phyloP scores from a whole-genome alignment of 192 early-diverging fungal species.

The Linnemannia hyalina region DNA sequence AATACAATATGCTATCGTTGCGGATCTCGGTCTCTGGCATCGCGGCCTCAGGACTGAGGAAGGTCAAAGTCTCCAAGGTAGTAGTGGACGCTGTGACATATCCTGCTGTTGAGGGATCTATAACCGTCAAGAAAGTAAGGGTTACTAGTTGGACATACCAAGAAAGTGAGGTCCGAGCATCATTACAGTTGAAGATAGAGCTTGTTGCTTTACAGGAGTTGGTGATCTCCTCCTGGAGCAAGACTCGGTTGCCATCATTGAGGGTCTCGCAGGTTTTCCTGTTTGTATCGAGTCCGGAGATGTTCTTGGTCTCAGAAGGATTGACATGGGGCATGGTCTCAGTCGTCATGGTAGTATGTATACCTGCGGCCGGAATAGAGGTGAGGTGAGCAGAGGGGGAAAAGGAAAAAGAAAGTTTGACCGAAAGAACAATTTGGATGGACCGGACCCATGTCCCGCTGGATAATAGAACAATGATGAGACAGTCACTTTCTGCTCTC shows the following conservation, averaged over 20 bases:
- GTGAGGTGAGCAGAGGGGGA: not conserved
- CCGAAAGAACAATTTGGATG: not conserved
- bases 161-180: not conserved
- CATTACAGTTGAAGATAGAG: not conserved
- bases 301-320: not conserved
- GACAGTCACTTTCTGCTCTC: not conserved
- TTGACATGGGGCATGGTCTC: not conserved
- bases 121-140: not conserved
- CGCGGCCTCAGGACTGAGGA: not conserved
- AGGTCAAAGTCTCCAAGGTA: not conserved
- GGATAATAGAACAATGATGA: not conserved
- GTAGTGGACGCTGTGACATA: not conserved
- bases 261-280: not conserved
- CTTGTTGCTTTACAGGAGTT: not conserved
- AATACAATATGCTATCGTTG: not conserved
- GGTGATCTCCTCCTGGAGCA: not conserved
- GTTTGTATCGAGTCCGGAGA: not conserved
- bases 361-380: not conserved
- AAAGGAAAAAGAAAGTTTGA: not conserved
- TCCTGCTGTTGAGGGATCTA: not conserved
- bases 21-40: not conserved
- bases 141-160: not conserved
- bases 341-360: not conserved
- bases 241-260: not conserved
- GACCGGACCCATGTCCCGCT: not conserved